Percentiles rank a stretch among this genome's conserved stretches.
Conservation (phyloP, 306 rosid species). For the Castanospermum australe region DNA sequence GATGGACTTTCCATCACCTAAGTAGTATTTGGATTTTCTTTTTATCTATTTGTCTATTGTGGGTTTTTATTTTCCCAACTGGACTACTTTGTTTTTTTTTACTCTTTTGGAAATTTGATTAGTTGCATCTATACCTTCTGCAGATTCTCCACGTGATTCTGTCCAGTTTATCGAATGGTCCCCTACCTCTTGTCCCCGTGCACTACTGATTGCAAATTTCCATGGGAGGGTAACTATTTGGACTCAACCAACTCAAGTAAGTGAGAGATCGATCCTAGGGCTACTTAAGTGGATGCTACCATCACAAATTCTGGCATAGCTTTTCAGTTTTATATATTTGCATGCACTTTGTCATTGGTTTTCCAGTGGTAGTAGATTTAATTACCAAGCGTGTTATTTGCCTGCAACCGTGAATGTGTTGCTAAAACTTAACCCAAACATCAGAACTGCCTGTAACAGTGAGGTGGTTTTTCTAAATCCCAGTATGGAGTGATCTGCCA, state of each 20-base stretch:
- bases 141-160: constrained; percentile 99
- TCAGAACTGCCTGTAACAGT: neutral
- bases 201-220: constrained; percentile 86
- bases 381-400: constrained; percentile 7
- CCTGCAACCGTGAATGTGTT: neutral
- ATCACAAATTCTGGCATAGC: neutral
- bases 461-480: neutral
- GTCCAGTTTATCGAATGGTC: constrained; percentile 99
- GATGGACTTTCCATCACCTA: neutral
- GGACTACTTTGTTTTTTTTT: neutral
- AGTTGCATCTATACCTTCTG: constrained; percentile 33
- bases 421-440: constrained; percentile 2
- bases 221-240: constrained; percentile 97
- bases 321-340: neutral
- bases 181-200: constrained; percentile 84
- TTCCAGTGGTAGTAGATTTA: neutral
- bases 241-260: constrained; percentile 97
- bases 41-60: neutral
- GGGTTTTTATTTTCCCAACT: neutral
- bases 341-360: constrained; percentile 1
- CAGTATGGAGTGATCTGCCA: neutral
- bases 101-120: constrained; percentile 6
- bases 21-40: neutral
- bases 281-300: constrained; percentile 19
- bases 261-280: constrained; percentile 25